Evolutionary conservation across 2,329 filamentous ascomycete species (phyloP).

Genomic region (Dactylellina drechsleri): DNA sequence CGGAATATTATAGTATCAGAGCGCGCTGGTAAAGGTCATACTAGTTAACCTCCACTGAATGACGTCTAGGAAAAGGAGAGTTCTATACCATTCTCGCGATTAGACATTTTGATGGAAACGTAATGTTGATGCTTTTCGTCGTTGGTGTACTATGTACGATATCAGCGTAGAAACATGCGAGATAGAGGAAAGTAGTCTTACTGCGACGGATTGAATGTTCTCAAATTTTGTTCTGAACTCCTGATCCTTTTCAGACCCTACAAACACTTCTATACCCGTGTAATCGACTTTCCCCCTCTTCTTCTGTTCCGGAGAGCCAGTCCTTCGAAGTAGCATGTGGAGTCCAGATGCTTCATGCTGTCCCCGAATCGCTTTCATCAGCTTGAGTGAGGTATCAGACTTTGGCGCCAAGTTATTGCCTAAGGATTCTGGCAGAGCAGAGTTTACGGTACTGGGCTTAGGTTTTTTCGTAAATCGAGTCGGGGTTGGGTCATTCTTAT

Average conservation of each 20-base stretch:
- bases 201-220: not conserved
- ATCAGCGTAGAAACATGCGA: not conserved
- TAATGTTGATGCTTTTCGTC: conserved; percentile 7
- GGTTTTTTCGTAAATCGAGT: conserved; percentile 16
- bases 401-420: not conserved
- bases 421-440: not conserved
- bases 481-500: conserved; percentile 11
- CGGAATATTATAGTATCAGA: not conserved
- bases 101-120: conserved; percentile 23
- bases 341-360: not conserved
- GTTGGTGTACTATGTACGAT: conserved; percentile 17
- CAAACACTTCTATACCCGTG: not conserved
- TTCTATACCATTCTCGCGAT: conserved; percentile 16
- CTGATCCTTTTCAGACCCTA: not conserved
- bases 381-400: not conserved
- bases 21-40: not conserved
- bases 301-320: not conserved
- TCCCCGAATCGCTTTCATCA: not conserved
- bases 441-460: not conserved
- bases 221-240: not conserved
- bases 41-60: not conserved
- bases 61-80: not conserved
- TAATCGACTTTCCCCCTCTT: not conserved
- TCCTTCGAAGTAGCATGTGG: not conserved
- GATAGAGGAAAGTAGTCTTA: not conserved